Base-by-base conservation (phyloP, 176 grass and related monocot genomes). In the Neostapfia colusana region DNA sequence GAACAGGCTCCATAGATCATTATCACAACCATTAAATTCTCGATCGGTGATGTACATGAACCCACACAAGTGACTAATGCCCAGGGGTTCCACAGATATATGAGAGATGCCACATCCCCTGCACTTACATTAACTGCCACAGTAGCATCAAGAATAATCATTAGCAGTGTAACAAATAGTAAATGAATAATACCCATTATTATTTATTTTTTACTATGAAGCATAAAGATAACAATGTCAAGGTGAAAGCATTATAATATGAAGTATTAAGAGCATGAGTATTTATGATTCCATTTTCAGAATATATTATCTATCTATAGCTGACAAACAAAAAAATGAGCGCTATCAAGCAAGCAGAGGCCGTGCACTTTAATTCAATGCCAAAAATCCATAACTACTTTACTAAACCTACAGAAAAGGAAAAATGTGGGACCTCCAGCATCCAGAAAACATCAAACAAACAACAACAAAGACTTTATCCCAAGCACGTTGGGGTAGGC, bases 31-130 rank as follows among this genome's bases (percentile, higher is more conserved):
- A 99, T 92, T 61, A 99, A 92, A 88, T 99, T 95, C 78, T 99
- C 89, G 20, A 99, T 83, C 39, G 95, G 95, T 54, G 91, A 90
- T 82, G 95, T 92, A 76, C 89, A 95, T 45, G 87, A 95, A 59
- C 91, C 95, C 63, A 95, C 42, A 80, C 95, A 99, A 69, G 87
- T 90, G 57, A 99, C 78, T 77, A 99, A 90, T 78, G 89, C 85
- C 85, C 93, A 83, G 54, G 95, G 95, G 50, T 99, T 99, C 95
- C 95, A 99, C 72, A 99, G 53, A 90, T 95, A 99, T 79, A 99
- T 84, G 58, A 95, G 83, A 67, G 91, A 94, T 71, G 91, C 91
- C 81, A 94, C 76, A 78, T 95, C 92, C 82, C 89, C 95, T 41
- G 82, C 35, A 18, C 61, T 88, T 74, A 86, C 50, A 46, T 85